Evolutionary conservation across 495 filamentous ascomycete genomes (phyloP).

Genomic region (Aspergillus conjunctus): DNA sequence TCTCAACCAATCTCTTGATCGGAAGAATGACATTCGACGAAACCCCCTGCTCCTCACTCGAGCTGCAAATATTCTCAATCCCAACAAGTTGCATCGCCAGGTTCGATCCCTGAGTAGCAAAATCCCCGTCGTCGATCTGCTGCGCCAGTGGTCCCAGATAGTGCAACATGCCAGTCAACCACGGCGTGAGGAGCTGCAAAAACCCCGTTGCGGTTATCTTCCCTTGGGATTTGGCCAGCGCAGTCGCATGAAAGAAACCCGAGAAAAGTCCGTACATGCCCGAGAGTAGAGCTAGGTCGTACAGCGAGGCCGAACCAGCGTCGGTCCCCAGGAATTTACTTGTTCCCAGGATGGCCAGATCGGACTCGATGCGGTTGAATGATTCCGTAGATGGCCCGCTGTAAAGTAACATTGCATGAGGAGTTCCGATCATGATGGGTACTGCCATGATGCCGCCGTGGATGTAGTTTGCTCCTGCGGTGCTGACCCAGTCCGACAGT

Average conservation of each 20-base stretch:
- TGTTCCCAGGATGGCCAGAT: constrained; percentile 9
- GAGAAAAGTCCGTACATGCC: constrained; percentile 23
- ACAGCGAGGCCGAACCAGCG: constrained; percentile 16
- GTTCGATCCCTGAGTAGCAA: constrained; percentile 14
- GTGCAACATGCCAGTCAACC: constrained; percentile 11
- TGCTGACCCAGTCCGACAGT: neutral
- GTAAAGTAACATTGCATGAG: constrained; percentile 17
- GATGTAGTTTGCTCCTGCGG: constrained; percentile 13
- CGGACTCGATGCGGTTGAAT: neutral
- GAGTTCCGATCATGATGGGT: constrained; percentile 19
- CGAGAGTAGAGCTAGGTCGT: constrained; percentile 20
- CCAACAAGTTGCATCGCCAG: constrained; percentile 18
- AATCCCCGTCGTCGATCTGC: constrained; percentile 20
- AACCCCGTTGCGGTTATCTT: constrained; percentile 1
- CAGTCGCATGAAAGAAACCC: constrained; percentile 18
- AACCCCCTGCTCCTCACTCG: constrained; percentile 16
- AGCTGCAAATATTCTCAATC: constrained; percentile 14
- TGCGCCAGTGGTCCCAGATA: constrained; percentile 13
- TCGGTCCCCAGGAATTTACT: constrained; percentile 16
- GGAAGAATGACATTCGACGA: constrained; percentile 6
- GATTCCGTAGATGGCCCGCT: neutral
- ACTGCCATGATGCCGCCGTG: constrained; percentile 25
- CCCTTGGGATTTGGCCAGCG: constrained; percentile 5
- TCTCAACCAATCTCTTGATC: constrained; percentile 1
- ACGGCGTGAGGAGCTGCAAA: constrained; percentile 11